Percentiles rank a stretch among this genome's conserved stretches.
Conservation (phyloP, 176 grass and related monocot species). For the Ananas comosus region DNA sequence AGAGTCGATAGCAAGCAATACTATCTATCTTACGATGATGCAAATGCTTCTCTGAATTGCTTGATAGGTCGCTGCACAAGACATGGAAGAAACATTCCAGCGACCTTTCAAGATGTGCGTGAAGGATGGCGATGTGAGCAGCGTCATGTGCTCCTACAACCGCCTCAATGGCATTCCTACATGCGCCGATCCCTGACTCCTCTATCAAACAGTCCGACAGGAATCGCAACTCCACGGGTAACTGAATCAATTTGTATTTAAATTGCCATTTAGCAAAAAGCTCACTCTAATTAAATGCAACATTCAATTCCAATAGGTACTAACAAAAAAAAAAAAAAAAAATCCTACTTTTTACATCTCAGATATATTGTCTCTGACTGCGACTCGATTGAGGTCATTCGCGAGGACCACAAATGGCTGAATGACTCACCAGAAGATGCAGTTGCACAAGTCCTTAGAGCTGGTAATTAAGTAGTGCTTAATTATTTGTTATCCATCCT, state of each 20-base stretch:
- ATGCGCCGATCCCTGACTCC: constrained; percentile 39
- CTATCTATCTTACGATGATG: no score
- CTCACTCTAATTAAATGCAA: not conserved
- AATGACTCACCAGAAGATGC: constrained; percentile 48
- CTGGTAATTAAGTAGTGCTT: constrained; percentile 22
- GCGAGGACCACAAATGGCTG: constrained; percentile 24
- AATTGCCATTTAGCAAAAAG: not conserved
- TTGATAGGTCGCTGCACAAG: constrained; percentile 33
- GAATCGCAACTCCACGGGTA: constrained; percentile 56
- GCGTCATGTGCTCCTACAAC: constrained; percentile 76
- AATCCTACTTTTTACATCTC: not conserved
- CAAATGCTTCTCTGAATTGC: no score
- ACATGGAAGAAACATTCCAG: constrained; percentile 69
- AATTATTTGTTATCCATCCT: no score
- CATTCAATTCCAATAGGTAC: not conserved
- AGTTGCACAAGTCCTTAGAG: constrained; percentile 43
- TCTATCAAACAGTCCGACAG: constrained; percentile 31
- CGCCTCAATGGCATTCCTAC: constrained; percentile 55
- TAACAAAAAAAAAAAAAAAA: not conserved
- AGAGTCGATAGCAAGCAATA: no score
- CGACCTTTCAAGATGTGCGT: constrained; percentile 68
- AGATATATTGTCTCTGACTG: constrained; percentile 74
- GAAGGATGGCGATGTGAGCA: constrained; percentile 36
- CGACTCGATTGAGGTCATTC: constrained; percentile 48
- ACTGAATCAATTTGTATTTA: not conserved